Evolutionary conservation across 2,329 filamentous ascomycete species (phyloP).

Genomic region (Drechslerella coelobrocha): DNA sequence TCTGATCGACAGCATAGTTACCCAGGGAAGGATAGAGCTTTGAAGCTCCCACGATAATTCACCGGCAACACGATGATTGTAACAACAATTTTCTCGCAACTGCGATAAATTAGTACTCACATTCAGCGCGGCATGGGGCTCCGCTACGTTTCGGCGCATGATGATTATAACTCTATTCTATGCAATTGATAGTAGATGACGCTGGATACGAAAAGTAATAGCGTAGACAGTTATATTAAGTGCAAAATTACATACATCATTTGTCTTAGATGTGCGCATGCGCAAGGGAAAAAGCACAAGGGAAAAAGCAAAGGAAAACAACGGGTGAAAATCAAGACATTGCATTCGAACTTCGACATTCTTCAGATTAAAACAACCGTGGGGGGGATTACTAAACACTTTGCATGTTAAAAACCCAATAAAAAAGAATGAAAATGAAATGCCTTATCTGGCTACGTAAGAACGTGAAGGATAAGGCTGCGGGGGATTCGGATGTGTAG

Average conservation of each 20-base stretch:
- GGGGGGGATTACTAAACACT: too few relatives aligned
- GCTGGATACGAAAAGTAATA: neutral
- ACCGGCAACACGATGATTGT: neutral
- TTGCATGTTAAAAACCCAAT: too few relatives aligned
- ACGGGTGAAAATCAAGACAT: neutral
- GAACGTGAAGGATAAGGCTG: too few relatives aligned
- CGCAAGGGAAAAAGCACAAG: neutral
- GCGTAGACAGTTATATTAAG: too few relatives aligned
- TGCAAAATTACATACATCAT: neutral
- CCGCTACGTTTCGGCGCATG: too few relatives aligned
- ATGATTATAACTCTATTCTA: too few relatives aligned
- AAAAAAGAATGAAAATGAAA: too few relatives aligned
- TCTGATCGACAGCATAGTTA: slow-evolving; percentile 8
- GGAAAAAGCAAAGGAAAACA: neutral
- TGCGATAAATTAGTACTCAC: neutral
- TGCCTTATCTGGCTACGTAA: too few relatives aligned
- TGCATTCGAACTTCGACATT: too few relatives aligned
- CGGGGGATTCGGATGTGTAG: too few relatives aligned
- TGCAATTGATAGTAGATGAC: neutral
- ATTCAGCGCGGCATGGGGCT: too few relatives aligned
- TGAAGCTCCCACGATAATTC: neutral
- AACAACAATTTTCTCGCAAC: neutral
- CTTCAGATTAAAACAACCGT: too few relatives aligned
- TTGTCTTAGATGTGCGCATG: neutral
- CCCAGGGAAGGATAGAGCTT: neutral